phyloP scores from a whole-genome alignment of 2,329 filamentous ascomycete species.

The Fusarium mangiferae region DNA sequence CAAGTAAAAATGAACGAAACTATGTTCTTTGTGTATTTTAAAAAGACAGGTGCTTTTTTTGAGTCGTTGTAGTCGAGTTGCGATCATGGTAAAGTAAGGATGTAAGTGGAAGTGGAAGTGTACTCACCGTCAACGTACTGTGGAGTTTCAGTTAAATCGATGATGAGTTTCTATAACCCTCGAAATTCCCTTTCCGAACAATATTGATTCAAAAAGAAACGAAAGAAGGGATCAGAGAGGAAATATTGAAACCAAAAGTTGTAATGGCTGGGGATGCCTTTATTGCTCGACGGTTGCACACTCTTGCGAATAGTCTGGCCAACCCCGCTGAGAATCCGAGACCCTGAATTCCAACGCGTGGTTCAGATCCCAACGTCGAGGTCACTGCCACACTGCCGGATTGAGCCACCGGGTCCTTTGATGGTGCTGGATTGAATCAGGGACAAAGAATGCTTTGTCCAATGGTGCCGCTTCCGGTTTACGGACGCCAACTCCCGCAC shows the following conservation, averaged over 20 bases:
- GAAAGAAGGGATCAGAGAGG: conserved; percentile 21
- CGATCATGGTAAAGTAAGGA: neutral
- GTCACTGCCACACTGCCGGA: conserved; percentile 39
- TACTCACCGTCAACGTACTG: conserved; percentile 26
- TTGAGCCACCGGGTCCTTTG: conserved; percentile 31
- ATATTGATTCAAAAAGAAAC: conserved; percentile 30
- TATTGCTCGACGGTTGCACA: conserved; percentile 36
- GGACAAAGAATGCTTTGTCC: conserved; percentile 37
- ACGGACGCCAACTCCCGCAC: conserved; percentile 16
- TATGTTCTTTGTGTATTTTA: neutral
- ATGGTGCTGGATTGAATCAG: conserved; percentile 16
- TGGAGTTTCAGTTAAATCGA: conserved; percentile 7
- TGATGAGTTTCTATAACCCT: conserved; percentile 9
- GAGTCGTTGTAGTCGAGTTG: conserved; percentile 11
- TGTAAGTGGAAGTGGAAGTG: conserved; percentile 22
- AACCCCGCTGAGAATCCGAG: conserved; percentile 43
- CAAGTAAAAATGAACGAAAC: neutral
- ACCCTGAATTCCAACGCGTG: conserved; percentile 44
- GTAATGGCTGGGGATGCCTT: conserved; percentile 39
- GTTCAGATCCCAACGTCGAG: conserved; percentile 27
- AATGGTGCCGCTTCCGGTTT: conserved; percentile 33
- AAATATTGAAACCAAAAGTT: conserved; percentile 33
- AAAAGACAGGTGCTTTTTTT: neutral
- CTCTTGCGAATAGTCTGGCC: conserved; percentile 24
- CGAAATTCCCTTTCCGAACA: conserved; percentile 19